These are phyloP conservation scores for Hypomyces perniciosus DNA, from an alignment of 2,329 filamentous ascomycete genomes.

Conservation along the genomic window DNA sequence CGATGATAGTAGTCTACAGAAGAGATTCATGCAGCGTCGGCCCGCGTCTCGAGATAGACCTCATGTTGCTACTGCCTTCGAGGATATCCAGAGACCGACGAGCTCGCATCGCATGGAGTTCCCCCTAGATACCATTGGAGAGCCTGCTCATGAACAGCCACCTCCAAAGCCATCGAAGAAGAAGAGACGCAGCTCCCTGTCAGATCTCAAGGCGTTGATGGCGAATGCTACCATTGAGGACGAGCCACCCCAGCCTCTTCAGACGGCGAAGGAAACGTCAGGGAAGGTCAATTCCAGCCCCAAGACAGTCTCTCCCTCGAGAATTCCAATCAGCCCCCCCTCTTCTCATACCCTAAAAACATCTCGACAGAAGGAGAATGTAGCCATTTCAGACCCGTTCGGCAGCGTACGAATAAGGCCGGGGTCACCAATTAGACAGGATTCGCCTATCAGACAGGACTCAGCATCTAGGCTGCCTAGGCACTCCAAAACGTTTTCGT, in stretches of 20 bases:
- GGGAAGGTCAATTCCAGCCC: slow-evolving; percentile 53
- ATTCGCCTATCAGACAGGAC: slow-evolving; percentile 15
- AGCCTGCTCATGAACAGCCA: slow-evolving; percentile 42
- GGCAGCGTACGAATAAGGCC: slow-evolving; percentile 10
- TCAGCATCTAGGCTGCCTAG: slow-evolving; percentile 24
- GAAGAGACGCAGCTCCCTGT: slow-evolving; percentile 86
- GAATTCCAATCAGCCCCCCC: slow-evolving; percentile 46
- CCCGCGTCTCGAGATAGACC: slow-evolving; percentile 55
- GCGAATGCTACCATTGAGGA: slow-evolving; percentile 48
- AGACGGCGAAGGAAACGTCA: slow-evolving; percentile 47
- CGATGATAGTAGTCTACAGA: slow-evolving; percentile 53
- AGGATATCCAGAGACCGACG: slow-evolving; percentile 49
- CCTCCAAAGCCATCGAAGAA: slow-evolving; percentile 49
- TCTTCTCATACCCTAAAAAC: slow-evolving; percentile 33
- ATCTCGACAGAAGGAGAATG: slow-evolving; percentile 43
- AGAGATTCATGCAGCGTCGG: slow-evolving; percentile 32
- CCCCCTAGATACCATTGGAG: slow-evolving; percentile 53
- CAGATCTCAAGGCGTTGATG: slow-evolving; percentile 71
- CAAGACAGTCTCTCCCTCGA: slow-evolving; percentile 39
- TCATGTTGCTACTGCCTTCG: slow-evolving; percentile 56
- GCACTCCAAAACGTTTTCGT: slow-evolving; percentile 47
- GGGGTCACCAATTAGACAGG: slow-evolving; percentile 14
- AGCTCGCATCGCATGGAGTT: slow-evolving; percentile 54
- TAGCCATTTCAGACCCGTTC: slow-evolving; percentile 18
- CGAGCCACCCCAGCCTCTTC: slow-evolving; percentile 41